These are phyloP conservation scores for Fusarium transvaalense DNA, from an alignment of 2,329 filamentous ascomycete genomes.

Conservation along the genomic window DNA sequence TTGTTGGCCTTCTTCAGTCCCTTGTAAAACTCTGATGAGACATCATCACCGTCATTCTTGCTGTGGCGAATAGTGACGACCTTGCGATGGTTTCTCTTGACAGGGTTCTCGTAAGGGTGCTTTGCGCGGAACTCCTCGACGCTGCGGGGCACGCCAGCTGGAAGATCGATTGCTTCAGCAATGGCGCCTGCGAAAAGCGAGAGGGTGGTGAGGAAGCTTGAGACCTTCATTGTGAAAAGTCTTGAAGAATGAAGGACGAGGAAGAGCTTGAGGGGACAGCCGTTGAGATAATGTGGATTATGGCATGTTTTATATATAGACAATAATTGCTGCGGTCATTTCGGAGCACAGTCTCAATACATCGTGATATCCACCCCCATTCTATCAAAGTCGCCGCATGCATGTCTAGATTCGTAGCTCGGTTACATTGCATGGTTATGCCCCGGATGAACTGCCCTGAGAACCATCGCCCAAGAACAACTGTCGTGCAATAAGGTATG, in stretches of 20 bases:
- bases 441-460: not conserved
- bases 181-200: slow-evolving; percentile 38
- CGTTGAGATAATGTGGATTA: not conserved
- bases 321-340: not conserved
- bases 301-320: slow-evolving; percentile 20
- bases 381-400: not conserved
- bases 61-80: slow-evolving; percentile 48
- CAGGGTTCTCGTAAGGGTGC: slow-evolving; percentile 22
- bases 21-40: slow-evolving; percentile 66
- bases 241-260: not conserved
- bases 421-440: not conserved
- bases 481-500: slow-evolving; percentile 2
- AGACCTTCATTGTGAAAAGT: slow-evolving; percentile 41
- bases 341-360: slow-evolving; percentile 21
- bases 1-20: slow-evolving; percentile 68
- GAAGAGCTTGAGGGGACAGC: not conserved
- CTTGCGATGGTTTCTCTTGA: slow-evolving; percentile 25
- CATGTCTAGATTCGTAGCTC: not conserved
- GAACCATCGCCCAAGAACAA: not conserved
- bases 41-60: slow-evolving; percentile 67
- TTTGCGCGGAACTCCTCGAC: slow-evolving; percentile 39
- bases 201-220: slow-evolving; percentile 35
- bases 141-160: slow-evolving; percentile 43
- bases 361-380: slow-evolving; percentile 15
- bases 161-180: slow-evolving; percentile 41